Evolutionary conservation across 2,329 filamentous ascomycete species (phyloP).

Genomic region (Sporothrix variecibatus): DNA sequence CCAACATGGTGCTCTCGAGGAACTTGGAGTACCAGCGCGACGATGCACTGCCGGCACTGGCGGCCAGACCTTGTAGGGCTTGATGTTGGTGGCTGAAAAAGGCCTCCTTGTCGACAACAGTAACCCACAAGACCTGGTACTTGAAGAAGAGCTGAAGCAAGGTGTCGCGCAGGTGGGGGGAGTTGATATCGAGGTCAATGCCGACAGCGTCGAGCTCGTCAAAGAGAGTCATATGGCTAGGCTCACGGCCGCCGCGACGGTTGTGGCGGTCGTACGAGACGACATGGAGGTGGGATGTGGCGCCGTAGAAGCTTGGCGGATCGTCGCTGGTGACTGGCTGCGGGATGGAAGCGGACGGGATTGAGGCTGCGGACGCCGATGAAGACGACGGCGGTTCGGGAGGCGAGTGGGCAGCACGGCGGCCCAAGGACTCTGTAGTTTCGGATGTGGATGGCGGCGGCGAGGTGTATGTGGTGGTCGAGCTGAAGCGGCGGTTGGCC

Average conservation of each 20-base stretch:
- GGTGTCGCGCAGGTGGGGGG: conserved; percentile 22
- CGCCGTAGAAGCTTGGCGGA: conserved; percentile 22
- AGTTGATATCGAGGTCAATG: conserved; percentile 21
- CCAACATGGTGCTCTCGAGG: conserved; percentile 24
- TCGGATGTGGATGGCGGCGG: neutral
- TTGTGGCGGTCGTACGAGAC: neutral
- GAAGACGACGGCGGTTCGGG: neutral
- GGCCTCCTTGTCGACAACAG: conserved; percentile 18
- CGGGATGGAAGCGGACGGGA: neutral
- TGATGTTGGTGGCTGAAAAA: conserved; percentile 22
- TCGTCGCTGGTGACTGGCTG: neutral
- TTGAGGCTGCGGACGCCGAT: neutral
- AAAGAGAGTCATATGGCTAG: neutral
- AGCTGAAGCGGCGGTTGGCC: neutral
- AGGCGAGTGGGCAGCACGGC: neutral
- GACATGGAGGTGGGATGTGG: conserved; percentile 23
- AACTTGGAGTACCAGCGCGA: conserved; percentile 23
- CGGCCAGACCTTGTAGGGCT: neutral
- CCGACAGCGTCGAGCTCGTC: conserved; percentile 18
- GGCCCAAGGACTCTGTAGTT: neutral
- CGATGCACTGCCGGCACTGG: neutral
- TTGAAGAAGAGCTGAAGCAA: conserved; percentile 25
- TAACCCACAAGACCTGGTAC: conserved; percentile 25
- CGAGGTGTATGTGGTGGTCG: neutral
- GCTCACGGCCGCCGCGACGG: neutral